Base-by-base conservation (phyloP, 2,329 filamentous ascomycete species). In the Paecilomyces variotii region DNA sequence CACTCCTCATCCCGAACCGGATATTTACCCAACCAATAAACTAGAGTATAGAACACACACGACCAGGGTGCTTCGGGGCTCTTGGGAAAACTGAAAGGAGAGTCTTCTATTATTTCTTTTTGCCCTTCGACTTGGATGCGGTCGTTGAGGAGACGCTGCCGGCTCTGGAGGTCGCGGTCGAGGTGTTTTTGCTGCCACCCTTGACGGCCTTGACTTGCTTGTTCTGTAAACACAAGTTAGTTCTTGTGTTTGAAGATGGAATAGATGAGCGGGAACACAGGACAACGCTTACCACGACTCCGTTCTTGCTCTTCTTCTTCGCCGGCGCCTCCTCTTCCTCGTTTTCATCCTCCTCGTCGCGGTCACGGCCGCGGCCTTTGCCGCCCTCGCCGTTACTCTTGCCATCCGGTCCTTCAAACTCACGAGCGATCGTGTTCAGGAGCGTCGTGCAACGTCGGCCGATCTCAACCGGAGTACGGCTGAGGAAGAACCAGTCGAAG, bases 401-500 rank as follows among this genome's bases (percentile, higher is more conserved):
- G 30, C 79, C 79, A 60, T 80, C 76, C 3, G 67, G 70, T 35
- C 88, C 86, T 70, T 97, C 93, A 74, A 97, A 96, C 76, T 99
- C 94, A 74, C 94, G 89, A 56, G 94, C 89, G 54, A 99, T 91
- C 0, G 94, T 96, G 35, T 93, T 96, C 63, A 99, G 85, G 56
- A 99, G 82, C 1, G 95, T 99, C 32, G 90, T 95, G 78, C 94
- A 97, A 56, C 95, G 86, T 67, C 94, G 87, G 61, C 91, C 89
- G 66, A 99, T 88, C 76, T 99, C 94, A 55, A 92, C 87, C 0
- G 94, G 91, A 3, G 93, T 99, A 53, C 94, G 86, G 73, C 90
- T 96, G 49, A 99, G 82, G 81, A 99, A 97, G 79, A 99, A 99
- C 95, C 95, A 99, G 72, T 99, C 94, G 68, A 99, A 99, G 45